phyloP scores from a whole-genome alignment of 495 filamentous ascomycete species.

The Opeltia flavorubescens region DNA sequence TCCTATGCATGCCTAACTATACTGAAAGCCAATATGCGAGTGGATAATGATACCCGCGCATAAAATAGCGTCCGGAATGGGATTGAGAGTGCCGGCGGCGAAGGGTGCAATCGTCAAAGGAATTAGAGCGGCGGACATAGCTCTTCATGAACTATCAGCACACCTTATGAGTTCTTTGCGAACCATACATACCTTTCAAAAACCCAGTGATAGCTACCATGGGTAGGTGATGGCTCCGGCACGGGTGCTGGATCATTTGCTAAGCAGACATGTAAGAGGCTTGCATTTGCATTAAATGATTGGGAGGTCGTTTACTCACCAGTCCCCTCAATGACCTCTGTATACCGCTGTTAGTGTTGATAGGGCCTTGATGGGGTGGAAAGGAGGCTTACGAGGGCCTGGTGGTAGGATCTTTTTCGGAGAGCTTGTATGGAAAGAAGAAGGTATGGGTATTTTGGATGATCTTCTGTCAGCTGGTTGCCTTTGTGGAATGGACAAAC shows the following conservation, averaged over 20 bases:
- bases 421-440: constrained; percentile 20
- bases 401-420: constrained; percentile 27
- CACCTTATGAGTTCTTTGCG: neutral
- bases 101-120: constrained; percentile 86
- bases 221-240: constrained; percentile 52
- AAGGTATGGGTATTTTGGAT: neutral
- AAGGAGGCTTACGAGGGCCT: constrained; percentile 25
- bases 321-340: constrained; percentile 66
- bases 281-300: constrained; percentile 4
- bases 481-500: neutral
- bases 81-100: constrained; percentile 80
- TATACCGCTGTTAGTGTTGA: constrained; percentile 12
- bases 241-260: constrained; percentile 78
- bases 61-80: constrained; percentile 70
- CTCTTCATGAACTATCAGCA: constrained; percentile 24
- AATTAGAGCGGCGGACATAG: constrained; percentile 62
- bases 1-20: constrained; percentile 16
- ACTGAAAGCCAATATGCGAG: constrained; percentile 89
- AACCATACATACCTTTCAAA: constrained; percentile 60
- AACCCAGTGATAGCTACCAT: constrained; percentile 97
- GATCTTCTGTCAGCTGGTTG: neutral
- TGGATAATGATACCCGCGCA: constrained; percentile 76
- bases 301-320: constrained; percentile 36
- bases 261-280: constrained; percentile 24
- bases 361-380: neutral